phyloP scores from a whole-genome alignment of 2,329 filamentous ascomycete genomes.

The Talaromyces atroroseus region DNA sequence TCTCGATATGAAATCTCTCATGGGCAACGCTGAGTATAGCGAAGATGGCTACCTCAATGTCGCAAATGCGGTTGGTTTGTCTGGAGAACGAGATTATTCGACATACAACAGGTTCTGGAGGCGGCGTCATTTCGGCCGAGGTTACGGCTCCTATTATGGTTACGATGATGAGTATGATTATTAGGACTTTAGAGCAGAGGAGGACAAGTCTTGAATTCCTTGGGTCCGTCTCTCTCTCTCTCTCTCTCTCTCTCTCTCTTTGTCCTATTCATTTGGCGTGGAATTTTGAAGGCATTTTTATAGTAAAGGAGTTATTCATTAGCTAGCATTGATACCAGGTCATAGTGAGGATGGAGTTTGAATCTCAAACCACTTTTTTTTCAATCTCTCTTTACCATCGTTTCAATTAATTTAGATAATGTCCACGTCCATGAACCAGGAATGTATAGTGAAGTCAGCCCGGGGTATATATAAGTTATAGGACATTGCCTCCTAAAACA shows the following conservation, averaged over 20 bases:
- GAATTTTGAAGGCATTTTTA: too few species aligned
- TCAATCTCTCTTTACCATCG: neutral
- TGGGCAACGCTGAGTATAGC: constrained; percentile 22
- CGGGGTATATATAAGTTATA: neutral
- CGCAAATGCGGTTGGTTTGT: constrained; percentile 37
- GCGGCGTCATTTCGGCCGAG: constrained; percentile 12
- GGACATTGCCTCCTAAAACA: neutral
- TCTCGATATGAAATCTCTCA: constrained; percentile 28
- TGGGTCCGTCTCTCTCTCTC: too few species aligned
- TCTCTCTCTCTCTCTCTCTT: too few species aligned
- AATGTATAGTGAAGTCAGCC: neutral
- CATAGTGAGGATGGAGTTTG: neutral
- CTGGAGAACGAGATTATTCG: constrained; percentile 35
- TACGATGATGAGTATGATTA: constrained; percentile 1
- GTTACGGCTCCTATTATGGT: neutral
- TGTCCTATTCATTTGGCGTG: too few species aligned
- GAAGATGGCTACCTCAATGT: constrained; percentile 44
- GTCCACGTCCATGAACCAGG: neutral
- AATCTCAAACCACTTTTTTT: neutral
- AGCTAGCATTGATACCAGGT: neutral
- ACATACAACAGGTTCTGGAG: constrained; percentile 39
- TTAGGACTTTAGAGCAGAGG: neutral
- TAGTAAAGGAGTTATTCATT: neutral
- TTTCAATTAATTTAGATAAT: neutral
- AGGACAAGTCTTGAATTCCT: neutral